phyloP scores from a whole-genome alignment of 305 asterid genomes.

The Vinca major region DNA sequence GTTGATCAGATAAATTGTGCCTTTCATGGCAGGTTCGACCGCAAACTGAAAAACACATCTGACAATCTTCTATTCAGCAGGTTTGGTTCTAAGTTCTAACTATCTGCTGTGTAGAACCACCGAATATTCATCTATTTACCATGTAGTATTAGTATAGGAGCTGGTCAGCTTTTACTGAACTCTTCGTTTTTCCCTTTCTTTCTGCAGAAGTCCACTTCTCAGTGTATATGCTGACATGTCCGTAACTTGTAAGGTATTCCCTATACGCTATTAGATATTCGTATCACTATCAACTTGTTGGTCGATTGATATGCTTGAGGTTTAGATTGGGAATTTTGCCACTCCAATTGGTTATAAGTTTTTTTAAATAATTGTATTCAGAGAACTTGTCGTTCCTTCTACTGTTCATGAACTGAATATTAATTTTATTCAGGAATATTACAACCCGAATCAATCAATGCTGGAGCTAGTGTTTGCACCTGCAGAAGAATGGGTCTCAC shows the following conservation, averaged over 20 bases:
- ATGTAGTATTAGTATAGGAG: too few relatives aligned
- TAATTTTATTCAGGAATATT: constrained; percentile 62
- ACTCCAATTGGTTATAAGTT: not conserved
- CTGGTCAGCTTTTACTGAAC: too few relatives aligned
- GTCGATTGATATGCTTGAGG: constrained; percentile 4
- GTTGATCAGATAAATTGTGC: not conserved
- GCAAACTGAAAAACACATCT: constrained; percentile 81
- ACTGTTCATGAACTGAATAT: not conserved
- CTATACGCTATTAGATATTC: constrained; percentile 1
- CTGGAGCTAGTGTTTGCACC: constrained; percentile 98
- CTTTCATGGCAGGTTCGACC: constrained; percentile 73
- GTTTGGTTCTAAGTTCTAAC: constrained; percentile 24
- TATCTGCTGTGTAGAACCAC: too few relatives aligned
- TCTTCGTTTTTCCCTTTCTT: constrained; percentile 6
- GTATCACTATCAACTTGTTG: not conserved
- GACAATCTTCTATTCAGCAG: constrained; percentile 97
- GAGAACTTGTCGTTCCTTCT: not conserved
- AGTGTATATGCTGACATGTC: constrained; percentile 99
- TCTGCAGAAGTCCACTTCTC: constrained; percentile 86
- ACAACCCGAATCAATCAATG: constrained; percentile 79
- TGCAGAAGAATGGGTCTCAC: constrained; percentile 93
- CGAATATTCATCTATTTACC: too few relatives aligned
- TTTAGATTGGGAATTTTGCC: not conserved
- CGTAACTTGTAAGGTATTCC: constrained; percentile 84
- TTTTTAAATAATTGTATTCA: not conserved